These are phyloP conservation scores for Zygoascus sp. DNA, from an alignment of 1,139 yeast species.

Conservation along the genomic window DNA sequence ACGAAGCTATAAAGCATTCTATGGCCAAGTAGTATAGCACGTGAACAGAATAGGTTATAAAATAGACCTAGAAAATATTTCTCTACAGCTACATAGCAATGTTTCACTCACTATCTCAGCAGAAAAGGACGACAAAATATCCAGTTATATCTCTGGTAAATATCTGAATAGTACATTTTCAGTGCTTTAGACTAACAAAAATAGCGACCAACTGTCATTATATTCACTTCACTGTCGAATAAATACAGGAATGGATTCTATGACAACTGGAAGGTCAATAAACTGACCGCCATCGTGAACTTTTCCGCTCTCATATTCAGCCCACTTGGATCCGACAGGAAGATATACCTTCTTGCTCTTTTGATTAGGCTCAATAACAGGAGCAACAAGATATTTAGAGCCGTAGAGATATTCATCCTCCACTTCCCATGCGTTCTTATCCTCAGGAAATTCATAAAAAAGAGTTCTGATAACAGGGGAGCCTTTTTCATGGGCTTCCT, in stretches of 20 bases:
- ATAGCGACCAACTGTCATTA: no score
- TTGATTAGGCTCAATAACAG: constrained; percentile 25
- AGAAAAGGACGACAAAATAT: no score
- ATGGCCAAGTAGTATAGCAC: no score
- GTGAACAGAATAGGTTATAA: no score
- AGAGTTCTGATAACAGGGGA: constrained; percentile 37
- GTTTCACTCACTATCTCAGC: no score
- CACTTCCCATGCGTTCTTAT: constrained; percentile 27
- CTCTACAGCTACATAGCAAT: no score
- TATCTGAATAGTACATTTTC: no score
- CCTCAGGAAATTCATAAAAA: constrained; percentile 35
- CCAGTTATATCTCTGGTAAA: no score
- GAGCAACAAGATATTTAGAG: constrained; percentile 35
- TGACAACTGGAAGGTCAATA: constrained; percentile 9
- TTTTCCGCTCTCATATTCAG: constrained; percentile 16
- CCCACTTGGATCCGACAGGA: constrained; percentile 16
- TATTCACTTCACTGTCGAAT: background rate
- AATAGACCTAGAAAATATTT: no score
- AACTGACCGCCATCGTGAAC: background rate
- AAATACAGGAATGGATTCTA: constrained; percentile 19
- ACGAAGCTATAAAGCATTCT: no score
- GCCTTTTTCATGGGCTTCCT: constrained; percentile 32
- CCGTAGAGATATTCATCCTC: constrained; percentile 40
- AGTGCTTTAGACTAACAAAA: no score
- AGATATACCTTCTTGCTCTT: constrained; percentile 14